These are phyloP conservation scores for Colletotrichum neosansevieriae DNA, from an alignment of 2,329 filamentous ascomycete species.

Conservation along the genomic window DNA sequence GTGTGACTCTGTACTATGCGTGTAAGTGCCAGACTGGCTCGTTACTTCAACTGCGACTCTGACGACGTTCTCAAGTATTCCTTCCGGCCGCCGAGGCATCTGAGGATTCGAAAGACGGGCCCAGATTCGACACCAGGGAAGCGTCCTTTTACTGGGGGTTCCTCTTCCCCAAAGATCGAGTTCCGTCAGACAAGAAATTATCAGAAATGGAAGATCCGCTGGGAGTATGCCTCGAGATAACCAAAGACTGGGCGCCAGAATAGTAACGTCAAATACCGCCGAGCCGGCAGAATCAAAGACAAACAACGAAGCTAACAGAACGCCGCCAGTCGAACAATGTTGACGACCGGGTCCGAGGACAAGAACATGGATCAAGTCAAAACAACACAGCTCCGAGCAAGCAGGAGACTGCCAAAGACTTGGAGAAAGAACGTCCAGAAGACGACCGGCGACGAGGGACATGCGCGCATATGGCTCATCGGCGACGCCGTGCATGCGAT, in stretches of 20 bases:
- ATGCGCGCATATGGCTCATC: conserved; percentile 18
- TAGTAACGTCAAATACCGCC: not conserved
- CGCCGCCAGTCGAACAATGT: not conserved
- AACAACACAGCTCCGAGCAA: conserved; percentile 1
- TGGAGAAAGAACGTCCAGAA: not conserved
- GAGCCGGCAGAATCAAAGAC: too few species aligned
- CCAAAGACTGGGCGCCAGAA: conserved; percentile 19
- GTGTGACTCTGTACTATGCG: conserved; percentile 8
- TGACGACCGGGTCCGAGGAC: conserved; percentile 1
- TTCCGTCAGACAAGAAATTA: not conserved
- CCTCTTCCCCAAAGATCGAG: not conserved
- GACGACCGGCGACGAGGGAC: conserved; percentile 1
- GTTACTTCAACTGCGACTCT: not conserved
- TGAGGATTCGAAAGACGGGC: not conserved
- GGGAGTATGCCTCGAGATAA: conserved; percentile 6
- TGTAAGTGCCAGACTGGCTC: not conserved
- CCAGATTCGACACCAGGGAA: not conserved
- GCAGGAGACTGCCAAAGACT: not conserved
- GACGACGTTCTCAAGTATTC: not conserved
- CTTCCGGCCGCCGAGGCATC: not conserved
- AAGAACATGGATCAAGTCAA: not conserved
- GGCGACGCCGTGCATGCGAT: conserved; percentile 25
- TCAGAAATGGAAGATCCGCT: not conserved
- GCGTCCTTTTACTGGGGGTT: conserved; percentile 20
- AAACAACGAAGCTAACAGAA: not conserved